phyloP scores from a whole-genome alignment of 108 stramenopile species.

The Skeletonema menzelii region DNA sequence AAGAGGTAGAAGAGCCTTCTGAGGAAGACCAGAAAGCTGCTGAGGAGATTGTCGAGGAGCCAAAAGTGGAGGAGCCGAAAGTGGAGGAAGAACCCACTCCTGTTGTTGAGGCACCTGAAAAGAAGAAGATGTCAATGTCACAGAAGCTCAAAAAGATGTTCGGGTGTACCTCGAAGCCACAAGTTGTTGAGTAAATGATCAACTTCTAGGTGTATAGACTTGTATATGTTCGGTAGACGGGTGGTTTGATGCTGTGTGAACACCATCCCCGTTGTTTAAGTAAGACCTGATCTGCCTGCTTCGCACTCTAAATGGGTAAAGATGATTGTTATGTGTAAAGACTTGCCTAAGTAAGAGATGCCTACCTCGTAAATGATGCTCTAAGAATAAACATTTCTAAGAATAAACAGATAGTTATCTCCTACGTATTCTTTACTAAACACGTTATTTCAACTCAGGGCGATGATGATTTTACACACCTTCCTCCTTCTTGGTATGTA shows the following conservation, averaged over 20 bases:
- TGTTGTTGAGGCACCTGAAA: not conserved
- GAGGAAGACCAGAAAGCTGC: not conserved
- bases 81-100: not conserved
- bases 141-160: slow-evolving; percentile 1
- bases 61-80: no score
- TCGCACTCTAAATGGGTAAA: not conserved
- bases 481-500: no score
- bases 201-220: not conserved
- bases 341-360: no score
- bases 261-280: not conserved
- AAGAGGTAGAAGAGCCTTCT: not conserved
- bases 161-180: not conserved
- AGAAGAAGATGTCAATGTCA: not conserved
- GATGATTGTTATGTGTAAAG: not conserved
- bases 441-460: no score
- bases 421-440: no score
- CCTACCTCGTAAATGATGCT: no score
- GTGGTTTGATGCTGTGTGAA: not conserved
- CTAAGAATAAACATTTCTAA: no score
- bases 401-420: no score
- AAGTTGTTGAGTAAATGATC: not conserved
- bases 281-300: not conserved
- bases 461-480: no score
- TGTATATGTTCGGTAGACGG: not conserved
- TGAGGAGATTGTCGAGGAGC: not conserved